Conservation (phyloP, 169 alveolate species). For the Eimeria brunetti region DNA sequence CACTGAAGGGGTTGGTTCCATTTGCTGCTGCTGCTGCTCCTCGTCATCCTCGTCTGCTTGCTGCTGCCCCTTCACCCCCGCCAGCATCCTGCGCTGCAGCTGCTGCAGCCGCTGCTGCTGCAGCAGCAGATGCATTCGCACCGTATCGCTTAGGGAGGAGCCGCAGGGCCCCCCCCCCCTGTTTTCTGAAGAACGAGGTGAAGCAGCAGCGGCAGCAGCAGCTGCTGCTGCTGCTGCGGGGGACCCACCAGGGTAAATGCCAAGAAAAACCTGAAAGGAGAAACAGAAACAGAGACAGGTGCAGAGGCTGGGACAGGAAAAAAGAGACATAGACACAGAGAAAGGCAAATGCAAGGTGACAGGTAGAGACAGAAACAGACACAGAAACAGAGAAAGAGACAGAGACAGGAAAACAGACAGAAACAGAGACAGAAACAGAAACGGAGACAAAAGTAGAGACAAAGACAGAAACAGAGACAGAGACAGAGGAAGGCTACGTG, state of each 20-base stretch:
- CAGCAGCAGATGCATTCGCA: conserved; percentile 18
- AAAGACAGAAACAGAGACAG: not conserved
- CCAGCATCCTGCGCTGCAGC: conserved; percentile 38
- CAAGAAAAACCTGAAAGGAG: not conserved
- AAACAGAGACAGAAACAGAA: not conserved
- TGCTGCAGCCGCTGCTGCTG: conserved; percentile 70
- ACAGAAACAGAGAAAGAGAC: not conserved
- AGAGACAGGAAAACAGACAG: not conserved
- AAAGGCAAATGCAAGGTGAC: too few species aligned
- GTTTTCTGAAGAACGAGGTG: not conserved
- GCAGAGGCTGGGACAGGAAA: too few species aligned
- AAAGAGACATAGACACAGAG: too few species aligned
- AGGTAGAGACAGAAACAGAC: not conserved
- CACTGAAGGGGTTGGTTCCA: not conserved
- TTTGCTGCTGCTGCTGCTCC: not conserved
- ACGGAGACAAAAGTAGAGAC: not conserved
- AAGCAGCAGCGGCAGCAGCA: not conserved
- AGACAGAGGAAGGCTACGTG: too few species aligned
- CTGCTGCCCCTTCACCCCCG: conserved; percentile 44
- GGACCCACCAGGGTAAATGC: not conserved
- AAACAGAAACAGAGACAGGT: not conserved
- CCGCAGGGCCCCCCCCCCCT: not conserved
- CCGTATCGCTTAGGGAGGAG: conserved; percentile 15
- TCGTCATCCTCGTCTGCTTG: not conserved
- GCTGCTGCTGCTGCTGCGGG: not conserved